Percentiles rank a stretch among this genome's conserved stretches.
These are phyloP conservation scores for Stephanodiscus minutulus DNA, from an alignment of 108 stramenopile genomes.

Conservation along the genomic window DNA sequence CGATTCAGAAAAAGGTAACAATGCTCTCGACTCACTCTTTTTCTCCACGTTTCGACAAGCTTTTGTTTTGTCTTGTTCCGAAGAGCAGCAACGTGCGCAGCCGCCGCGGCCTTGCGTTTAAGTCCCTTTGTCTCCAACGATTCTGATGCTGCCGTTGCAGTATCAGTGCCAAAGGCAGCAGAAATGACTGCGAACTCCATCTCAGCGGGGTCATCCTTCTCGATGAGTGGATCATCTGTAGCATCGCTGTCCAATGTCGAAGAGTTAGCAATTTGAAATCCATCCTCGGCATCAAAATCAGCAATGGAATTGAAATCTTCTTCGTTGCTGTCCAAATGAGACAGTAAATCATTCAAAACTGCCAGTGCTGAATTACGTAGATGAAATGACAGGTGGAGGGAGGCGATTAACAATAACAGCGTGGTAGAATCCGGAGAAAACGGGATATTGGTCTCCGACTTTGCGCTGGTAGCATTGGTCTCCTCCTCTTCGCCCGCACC, in stretches of 20 bases:
- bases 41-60: slow-evolving; percentile 58
- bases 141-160: slow-evolving; percentile 34
- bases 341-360: slow-evolving; percentile 25
- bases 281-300: slow-evolving; percentile 13
- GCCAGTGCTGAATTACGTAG: slow-evolving; percentile 28
- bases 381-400: slow-evolving; percentile 28
- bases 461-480: neutral
- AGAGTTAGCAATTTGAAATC: neutral
- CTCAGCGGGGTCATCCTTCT: slow-evolving; percentile 44
- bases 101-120: slow-evolving; percentile 83
- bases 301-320: slow-evolving; percentile 2
- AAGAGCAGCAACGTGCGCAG: slow-evolving; percentile 71
- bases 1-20: neutral
- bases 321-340: neutral
- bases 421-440: slow-evolving; percentile 44
- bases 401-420: slow-evolving; percentile 34
- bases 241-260: slow-evolving; percentile 7
- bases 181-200: slow-evolving; percentile 8
- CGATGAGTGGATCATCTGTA: slow-evolving; percentile 60
- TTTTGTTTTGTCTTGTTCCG: slow-evolving; percentile 54
- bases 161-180: slow-evolving; percentile 21
- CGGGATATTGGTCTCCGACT: neutral
- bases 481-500: neutral
- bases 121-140: slow-evolving; percentile 79
- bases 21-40: slow-evolving; percentile 30